phyloP scores from a whole-genome alignment of 192 early-diverging fungal genomes.

The Backusella tarrabulga region DNA sequence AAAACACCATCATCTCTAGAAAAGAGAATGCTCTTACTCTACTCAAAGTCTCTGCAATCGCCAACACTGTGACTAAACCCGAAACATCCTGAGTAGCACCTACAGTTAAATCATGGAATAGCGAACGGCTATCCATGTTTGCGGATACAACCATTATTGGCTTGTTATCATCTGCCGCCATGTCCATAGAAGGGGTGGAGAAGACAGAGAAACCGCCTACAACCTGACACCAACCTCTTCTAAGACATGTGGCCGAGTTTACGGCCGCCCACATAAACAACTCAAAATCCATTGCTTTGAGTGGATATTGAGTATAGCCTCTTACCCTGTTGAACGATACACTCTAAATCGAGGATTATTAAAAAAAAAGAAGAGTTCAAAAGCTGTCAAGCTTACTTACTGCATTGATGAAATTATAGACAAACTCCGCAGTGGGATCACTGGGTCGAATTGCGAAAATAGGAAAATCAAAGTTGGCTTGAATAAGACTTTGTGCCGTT shows the following conservation, averaged over 20 bases:
- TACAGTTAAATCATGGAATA: constrained; percentile 64
- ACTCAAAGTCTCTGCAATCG: constrained; percentile 68
- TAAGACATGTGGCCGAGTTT: constrained; percentile 66
- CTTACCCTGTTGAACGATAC: constrained; percentile 40
- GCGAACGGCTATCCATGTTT: constrained; percentile 58
- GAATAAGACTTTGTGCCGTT: constrained; percentile 54
- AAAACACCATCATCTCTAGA: background rate
- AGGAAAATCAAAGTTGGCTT: constrained; percentile 59
- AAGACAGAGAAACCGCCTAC: constrained; percentile 69
- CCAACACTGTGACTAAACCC: constrained; percentile 64
- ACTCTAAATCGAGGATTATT: constrained; percentile 34
- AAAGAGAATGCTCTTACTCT: constrained; percentile 39
- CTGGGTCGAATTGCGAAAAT: constrained; percentile 56
- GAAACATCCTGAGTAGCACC: constrained; percentile 56
- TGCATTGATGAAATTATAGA: constrained; percentile 39
- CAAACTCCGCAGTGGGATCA: constrained; percentile 26
- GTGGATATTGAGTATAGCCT: constrained; percentile 57
- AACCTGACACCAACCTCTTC: constrained; percentile 69
- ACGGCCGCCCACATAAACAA: constrained; percentile 69
- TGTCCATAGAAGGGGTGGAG: constrained; percentile 58
- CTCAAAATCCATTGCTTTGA: constrained; percentile 70
- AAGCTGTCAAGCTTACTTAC: constrained; percentile 20
- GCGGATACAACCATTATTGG: constrained; percentile 69
- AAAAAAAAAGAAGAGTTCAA: background rate
- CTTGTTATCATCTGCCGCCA: constrained; percentile 53